These are phyloP conservation scores for Oenanthe javanica DNA, from an alignment of 140 eudicot genomes.

Conservation along the genomic window DNA sequence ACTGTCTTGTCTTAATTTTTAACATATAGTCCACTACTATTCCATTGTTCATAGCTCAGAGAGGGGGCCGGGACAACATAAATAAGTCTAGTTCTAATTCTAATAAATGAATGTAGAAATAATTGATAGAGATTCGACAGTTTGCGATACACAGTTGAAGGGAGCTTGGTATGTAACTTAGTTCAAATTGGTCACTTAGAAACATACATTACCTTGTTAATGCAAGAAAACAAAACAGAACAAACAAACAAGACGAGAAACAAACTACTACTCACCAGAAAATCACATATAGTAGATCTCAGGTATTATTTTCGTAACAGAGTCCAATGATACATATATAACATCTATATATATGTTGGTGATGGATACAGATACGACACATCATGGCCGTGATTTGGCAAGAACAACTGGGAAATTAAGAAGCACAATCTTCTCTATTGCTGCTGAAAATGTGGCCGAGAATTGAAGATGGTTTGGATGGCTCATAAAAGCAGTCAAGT, in stretches of 20 bases:
- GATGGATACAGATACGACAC: not conserved
- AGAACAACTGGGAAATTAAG: slow-evolving; percentile 73
- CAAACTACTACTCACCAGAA: not conserved
- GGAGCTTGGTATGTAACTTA: too few relatives aligned
- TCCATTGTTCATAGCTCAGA: too few relatives aligned
- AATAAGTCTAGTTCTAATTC: too few relatives aligned
- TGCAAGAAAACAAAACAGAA: not conserved
- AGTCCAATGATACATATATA: not conserved
- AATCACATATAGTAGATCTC: not conserved
- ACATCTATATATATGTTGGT: not conserved
- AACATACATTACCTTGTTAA: not conserved
- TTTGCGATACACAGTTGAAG: too few relatives aligned
- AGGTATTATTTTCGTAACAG: not conserved
- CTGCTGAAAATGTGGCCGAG: slow-evolving; percentile 54
- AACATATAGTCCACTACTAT: too few relatives aligned
- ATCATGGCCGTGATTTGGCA: slow-evolving; percentile 35
- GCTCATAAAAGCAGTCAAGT: slow-evolving; percentile 43
- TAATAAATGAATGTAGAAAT: too few relatives aligned
- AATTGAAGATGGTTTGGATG: slow-evolving; percentile 70
- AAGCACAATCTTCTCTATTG: slow-evolving; percentile 60
- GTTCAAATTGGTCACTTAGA: too few relatives aligned
- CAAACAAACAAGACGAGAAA: not conserved
- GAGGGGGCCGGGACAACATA: too few relatives aligned
- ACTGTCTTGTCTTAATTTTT: too few relatives aligned
- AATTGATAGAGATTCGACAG: too few relatives aligned